A percentile compares a stretch with the other conserved stretches of the same genome.
Conservation (phyloP, 2,329 filamentous ascomycete species). For the Boeremia exigua region DNA sequence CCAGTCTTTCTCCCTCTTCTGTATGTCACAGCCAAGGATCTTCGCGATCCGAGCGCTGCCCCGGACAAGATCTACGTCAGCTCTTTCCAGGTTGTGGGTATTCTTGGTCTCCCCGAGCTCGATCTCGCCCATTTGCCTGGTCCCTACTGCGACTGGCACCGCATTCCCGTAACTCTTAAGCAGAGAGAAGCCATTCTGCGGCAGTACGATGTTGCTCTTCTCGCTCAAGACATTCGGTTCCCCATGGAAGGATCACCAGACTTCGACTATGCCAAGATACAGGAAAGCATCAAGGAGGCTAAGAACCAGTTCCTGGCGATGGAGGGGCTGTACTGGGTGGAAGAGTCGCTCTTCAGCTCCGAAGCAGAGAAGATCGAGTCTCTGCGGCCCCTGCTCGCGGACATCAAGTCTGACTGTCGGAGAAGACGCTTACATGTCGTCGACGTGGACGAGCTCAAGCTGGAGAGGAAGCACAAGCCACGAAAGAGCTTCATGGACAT, state of each 20-base stretch:
- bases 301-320: conserved; percentile 46
- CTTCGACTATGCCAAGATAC: conserved; percentile 46
- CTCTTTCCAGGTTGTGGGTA: conserved; percentile 49
- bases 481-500: conserved; percentile 48
- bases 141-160: conserved; percentile 47
- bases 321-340: conserved; percentile 49
- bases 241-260: conserved; percentile 47
- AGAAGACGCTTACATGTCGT: conserved; percentile 34
- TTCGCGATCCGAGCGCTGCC: conserved; percentile 27
- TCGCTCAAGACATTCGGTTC: conserved; percentile 48
- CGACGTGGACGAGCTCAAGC: conserved; percentile 22
- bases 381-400: conserved; percentile 36
- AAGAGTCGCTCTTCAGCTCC: conserved; percentile 33
- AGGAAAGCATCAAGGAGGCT: conserved; percentile 44
- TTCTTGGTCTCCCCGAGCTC: conserved; percentile 49
- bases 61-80: conserved; percentile 43
- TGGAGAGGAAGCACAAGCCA: conserved; percentile 38
- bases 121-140: conserved; percentile 42
- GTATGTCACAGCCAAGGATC: conserved; percentile 41
- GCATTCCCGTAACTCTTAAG: conserved; percentile 40
- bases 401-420: conserved; percentile 38
- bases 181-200: conserved; percentile 47
- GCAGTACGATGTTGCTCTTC: conserved; percentile 47
- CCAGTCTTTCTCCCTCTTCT: conserved; percentile 48
- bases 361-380: conserved; percentile 41